Percentiles rank a stretch among this genome's conserved stretches.
Conservation (phyloP, 2,329 filamentous ascomycete species). For the Cladorrhinum sp. region DNA sequence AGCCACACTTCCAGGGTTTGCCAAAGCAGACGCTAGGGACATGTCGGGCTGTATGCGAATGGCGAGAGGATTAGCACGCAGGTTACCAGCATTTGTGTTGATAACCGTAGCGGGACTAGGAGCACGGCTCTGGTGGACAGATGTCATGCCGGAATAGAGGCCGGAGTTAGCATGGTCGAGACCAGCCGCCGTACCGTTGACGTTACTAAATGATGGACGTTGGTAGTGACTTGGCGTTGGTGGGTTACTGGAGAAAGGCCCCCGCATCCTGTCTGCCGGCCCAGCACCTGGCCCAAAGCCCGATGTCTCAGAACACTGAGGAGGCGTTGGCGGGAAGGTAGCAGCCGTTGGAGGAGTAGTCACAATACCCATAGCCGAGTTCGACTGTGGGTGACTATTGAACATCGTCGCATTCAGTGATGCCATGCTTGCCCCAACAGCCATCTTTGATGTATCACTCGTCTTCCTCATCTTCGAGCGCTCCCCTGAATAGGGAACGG, state of each 20-base stretch:
- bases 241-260: constrained; percentile 55
- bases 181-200: constrained; percentile 55
- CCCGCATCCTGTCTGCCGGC: neutral
- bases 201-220: constrained; percentile 54
- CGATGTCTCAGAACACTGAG: constrained; percentile 23
- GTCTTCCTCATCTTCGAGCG: constrained; percentile 79
- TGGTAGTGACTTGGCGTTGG: constrained; percentile 66
- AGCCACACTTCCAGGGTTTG: neutral
- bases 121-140: constrained; percentile 73
- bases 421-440: constrained; percentile 77
- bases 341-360: constrained; percentile 44
- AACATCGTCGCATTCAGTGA: constrained; percentile 62
- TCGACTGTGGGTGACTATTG: constrained; percentile 36
- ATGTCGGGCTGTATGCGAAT: neutral
- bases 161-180: constrained; percentile 63
- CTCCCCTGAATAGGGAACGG: constrained; percentile 61
- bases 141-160: constrained; percentile 69
- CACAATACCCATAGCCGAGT: constrained; percentile 28
- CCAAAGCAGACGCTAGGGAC: neutral
- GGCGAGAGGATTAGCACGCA: neutral
- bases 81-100: neutral
- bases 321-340: constrained; percentile 50
- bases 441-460: constrained; percentile 67
- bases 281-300: constrained; percentile 33
- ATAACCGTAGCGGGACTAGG: constrained; percentile 55